Evolutionary conservation across 2,329 filamentous ascomycete genomes (phyloP).

Genomic region (Alternaria ethzedia): DNA sequence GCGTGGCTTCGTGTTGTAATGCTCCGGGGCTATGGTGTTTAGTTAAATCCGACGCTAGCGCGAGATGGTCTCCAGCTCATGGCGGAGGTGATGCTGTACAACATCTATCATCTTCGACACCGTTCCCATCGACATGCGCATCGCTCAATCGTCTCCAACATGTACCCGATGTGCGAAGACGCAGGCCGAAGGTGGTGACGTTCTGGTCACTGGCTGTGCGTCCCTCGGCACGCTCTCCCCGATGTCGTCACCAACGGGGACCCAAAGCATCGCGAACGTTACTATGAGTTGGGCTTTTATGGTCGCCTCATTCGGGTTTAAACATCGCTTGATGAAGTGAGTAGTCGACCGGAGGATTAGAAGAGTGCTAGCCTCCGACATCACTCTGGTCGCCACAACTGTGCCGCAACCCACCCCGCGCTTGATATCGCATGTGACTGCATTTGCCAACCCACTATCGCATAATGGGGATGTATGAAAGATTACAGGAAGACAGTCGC

Average conservation of each 20-base stretch:
- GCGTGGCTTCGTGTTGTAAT: background rate
- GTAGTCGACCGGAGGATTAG: fast-evolving
- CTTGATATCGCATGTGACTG: background rate
- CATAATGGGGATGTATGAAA: background rate
- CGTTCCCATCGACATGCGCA: background rate
- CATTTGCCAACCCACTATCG: background rate
- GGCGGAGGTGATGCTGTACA: background rate
- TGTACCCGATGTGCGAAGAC: background rate
- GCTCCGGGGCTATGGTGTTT: background rate
- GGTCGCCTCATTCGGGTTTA: background rate
- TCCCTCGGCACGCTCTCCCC: background rate
- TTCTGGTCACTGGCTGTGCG: background rate
- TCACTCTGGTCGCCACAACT: background rate
- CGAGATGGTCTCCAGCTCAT: background rate
- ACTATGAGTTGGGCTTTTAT: background rate
- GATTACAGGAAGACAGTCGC: background rate
- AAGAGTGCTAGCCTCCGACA: background rate
- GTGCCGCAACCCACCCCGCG: background rate
- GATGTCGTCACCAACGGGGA: background rate
- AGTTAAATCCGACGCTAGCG: background rate
- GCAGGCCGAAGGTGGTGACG: background rate
- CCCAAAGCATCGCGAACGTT: background rate
- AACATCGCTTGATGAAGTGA: background rate
- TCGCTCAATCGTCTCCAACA: background rate
- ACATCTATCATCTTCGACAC: background rate